Evolutionary conservation across 192 early-diverging fungal species (phyloP), one percentile per base, ranked within the genome.

Genomic region (Gamsiella multidivaricata): DNA sequence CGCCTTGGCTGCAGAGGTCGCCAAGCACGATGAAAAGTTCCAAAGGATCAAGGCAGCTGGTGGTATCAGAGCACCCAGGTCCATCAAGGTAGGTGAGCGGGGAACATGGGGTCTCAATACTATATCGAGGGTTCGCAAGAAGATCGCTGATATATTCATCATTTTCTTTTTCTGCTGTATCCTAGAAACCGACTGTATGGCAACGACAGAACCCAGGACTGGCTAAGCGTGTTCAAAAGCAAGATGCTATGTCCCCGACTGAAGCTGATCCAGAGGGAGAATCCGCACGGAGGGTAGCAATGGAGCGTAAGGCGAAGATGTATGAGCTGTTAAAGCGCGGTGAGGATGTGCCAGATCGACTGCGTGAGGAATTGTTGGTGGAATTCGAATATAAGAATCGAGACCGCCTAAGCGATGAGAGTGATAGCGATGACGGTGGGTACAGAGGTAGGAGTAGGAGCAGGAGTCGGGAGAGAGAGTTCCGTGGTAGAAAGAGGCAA

Each of bases 221-320:
- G 0, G 65, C 71, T 18, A 45, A 57, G n/a, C 71, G 90, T 0
- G 52, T 79, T 0, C 42, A 49, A 41, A 81, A 79, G 25, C 68
- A 86, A 61, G 63, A 82, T 23, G n/a, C 25, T 0, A 20, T 42
- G 9, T 37, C 36, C 0, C 17, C n/a, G 28, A 41, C n/a, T 14
- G 70, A 82, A n/a, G n/a, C n/a, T 15, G 66, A 75, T 8, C 58
- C 79, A 0, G 82, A 80, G 0, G 50, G 61, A 0, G 80, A 84
- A 5, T 55, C 70, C 33, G 84, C 75, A 39, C 54, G 85, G 37
- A 61, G 29, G 41, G 83, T 79, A 3, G 74, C 86, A 0, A 83
- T 92, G 59, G 82, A 89, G 60, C 78, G 86, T 0, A 92, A 92
- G 46, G 81, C 89, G n/a, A 80, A 79, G 37, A 61, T 90, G 33